These are phyloP conservation scores for Prunus kanzakura DNA, from an alignment of 306 rosid genomes.

Conservation along the genomic window DNA sequence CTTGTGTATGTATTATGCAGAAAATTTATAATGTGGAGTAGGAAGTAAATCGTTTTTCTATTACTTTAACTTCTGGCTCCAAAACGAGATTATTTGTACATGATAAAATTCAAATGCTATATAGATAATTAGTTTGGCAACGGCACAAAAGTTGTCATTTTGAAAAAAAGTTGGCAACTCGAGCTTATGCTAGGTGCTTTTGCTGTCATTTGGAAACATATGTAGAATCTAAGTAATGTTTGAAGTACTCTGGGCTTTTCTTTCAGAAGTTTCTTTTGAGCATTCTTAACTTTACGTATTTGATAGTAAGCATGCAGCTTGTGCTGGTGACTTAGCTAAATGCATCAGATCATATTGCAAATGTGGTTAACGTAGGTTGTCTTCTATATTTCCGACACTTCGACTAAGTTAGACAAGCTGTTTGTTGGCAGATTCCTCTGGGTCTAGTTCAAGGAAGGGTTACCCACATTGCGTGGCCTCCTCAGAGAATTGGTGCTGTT, in stretches of 20 bases:
- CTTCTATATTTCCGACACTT: no score
- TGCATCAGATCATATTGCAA: no score
- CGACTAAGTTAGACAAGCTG: no score
- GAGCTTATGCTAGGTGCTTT: not conserved
- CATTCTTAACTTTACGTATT: not conserved
- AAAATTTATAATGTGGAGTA: not conserved
- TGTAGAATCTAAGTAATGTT: not conserved
- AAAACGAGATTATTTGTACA: not conserved
- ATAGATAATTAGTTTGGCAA: not conserved
- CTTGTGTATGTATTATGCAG: not conserved
- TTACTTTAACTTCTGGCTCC: not conserved
- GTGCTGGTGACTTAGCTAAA: not conserved
- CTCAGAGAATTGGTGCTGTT: no score
- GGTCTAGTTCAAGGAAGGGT: no score
- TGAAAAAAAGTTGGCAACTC: not conserved
- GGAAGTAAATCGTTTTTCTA: not conserved
- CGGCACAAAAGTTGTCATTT: not conserved
- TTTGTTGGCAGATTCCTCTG: no score
- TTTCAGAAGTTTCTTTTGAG: not conserved
- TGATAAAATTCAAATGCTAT: not conserved
- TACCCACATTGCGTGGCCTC: no score
- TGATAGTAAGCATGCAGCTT: not conserved
- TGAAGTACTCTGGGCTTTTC: not conserved
- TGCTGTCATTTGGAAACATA: not conserved
- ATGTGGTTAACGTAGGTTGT: no score